Evolutionary conservation across 495 filamentous ascomycete genomes (phyloP).

Genomic region (Aspergillus cavernicola): DNA sequence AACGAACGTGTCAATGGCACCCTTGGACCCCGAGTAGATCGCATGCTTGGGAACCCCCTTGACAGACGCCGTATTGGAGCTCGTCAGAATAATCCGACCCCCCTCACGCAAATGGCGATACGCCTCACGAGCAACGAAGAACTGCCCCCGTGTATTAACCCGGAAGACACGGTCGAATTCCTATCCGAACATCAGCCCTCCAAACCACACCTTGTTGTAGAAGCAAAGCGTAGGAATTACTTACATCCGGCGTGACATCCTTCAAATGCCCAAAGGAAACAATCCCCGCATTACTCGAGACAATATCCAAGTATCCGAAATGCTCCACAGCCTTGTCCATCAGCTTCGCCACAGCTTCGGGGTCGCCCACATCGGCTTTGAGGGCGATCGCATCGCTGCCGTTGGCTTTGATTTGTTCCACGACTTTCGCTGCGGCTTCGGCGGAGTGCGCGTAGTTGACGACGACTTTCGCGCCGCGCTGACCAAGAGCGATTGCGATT

Average conservation of each 20-base stretch:
- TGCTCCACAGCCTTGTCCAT: conserved; percentile 63
- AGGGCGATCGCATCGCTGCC: conserved; percentile 63
- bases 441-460: conserved; percentile 73
- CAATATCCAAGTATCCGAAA: conserved; percentile 72
- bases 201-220: too few relatives aligned
- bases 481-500: conserved; percentile 72
- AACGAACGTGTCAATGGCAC: conserved; percentile 74
- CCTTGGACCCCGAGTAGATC: conserved; percentile 74
- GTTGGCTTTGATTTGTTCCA: conserved; percentile 54
- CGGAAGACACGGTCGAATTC: conserved; percentile 75
- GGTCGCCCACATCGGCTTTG: conserved; percentile 69
- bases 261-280: conserved; percentile 47
- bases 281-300: conserved; percentile 58
- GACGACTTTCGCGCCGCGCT: conserved; percentile 65
- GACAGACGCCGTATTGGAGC: conserved; percentile 54
- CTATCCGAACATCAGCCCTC: not conserved
- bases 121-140: conserved; percentile 78
- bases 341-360: conserved; percentile 58
- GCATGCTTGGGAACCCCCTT: conserved; percentile 60
- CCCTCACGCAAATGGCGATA: conserved; percentile 62
- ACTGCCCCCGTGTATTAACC: conserved; percentile 74
- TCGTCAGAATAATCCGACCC: conserved; percentile 61
- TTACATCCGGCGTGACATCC: conserved; percentile 61
- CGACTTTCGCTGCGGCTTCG: conserved; percentile 59
- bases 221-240: not conserved